Evolutionary conservation across 192 early-diverging fungal genomes (phyloP).

Genomic region (Backusella westeae): DNA sequence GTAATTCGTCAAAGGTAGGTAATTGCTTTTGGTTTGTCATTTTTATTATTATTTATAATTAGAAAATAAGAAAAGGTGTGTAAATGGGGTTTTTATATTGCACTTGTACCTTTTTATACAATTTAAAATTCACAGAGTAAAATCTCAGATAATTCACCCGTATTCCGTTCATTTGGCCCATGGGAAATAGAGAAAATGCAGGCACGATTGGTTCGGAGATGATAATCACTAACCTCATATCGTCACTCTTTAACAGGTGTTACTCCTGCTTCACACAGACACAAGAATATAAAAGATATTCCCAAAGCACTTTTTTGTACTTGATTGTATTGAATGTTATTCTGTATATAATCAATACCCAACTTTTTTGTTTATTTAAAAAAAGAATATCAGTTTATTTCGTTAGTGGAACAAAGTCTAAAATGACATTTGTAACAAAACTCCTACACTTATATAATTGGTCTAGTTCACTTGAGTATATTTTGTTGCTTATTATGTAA

Average conservation of each 20-base stretch:
- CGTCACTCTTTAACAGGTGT: not conserved
- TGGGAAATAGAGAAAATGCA: not conserved
- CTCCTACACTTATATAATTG: too few species aligned
- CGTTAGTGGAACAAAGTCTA: too few species aligned
- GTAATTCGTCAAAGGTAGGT: conserved; percentile 28
- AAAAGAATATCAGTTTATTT: not conserved
- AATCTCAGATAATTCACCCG: not conserved
- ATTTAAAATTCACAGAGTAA: not conserved
- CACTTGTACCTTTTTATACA: too few species aligned
- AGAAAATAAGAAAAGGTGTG: not conserved
- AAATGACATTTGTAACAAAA: too few species aligned
- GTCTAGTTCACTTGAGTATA: too few species aligned
- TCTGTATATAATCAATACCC: too few species aligned
- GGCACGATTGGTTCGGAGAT: not conserved
- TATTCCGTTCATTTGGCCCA: not conserved
- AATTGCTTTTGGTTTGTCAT: conserved; percentile 8
- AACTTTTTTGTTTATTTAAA: too few species aligned
- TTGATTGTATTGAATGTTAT: not conserved
- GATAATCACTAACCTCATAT: not conserved
- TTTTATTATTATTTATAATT: not conserved
- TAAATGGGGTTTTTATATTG: not conserved
- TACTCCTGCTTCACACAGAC: not conserved
- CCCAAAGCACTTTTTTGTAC: not conserved
- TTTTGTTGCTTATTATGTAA: too few species aligned
- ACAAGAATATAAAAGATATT: not conserved